phyloP scores from a whole-genome alignment of 495 filamentous ascomycete species.

The Penicillium silybi region DNA sequence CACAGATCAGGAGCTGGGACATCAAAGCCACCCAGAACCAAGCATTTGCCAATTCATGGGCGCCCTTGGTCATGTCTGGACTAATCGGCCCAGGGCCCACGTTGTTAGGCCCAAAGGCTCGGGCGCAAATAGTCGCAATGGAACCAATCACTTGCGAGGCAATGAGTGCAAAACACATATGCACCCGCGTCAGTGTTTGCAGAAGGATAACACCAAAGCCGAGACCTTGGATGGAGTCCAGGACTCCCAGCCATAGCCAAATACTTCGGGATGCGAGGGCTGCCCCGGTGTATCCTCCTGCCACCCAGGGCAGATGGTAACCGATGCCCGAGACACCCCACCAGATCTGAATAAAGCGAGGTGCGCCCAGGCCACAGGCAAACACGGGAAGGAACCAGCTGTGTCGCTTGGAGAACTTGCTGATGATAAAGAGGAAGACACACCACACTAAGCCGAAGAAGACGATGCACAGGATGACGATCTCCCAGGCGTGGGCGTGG shows the following conservation, averaged over 20 bases:
- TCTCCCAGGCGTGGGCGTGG: slow-evolving; percentile 40
- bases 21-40: slow-evolving; percentile 65
- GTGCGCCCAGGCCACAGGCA: slow-evolving; percentile 46
- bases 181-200: slow-evolving; percentile 44
- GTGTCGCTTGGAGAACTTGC: slow-evolving; percentile 39
- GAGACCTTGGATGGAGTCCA: slow-evolving; percentile 47
- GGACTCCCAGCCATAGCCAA: slow-evolving; percentile 49
- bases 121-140: slow-evolving; percentile 45
- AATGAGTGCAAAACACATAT: slow-evolving; percentile 47
- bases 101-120: slow-evolving; percentile 44
- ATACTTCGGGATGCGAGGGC: slow-evolving; percentile 44
- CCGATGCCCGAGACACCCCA: slow-evolving; percentile 48
- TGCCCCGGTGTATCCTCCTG: slow-evolving; percentile 33
- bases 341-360: slow-evolving; percentile 49
- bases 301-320: slow-evolving; percentile 44
- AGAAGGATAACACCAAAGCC: slow-evolving; percentile 50
- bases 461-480: slow-evolving; percentile 38
- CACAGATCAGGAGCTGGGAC: slow-evolving; percentile 59
- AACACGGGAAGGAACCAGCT: slow-evolving; percentile 50
- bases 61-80: slow-evolving; percentile 37
- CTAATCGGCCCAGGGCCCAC: slow-evolving; percentile 43
- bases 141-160: slow-evolving; percentile 50
- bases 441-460: slow-evolving; percentile 47
- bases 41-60: slow-evolving; percentile 46
- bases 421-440: slow-evolving; percentile 38